Evolutionary conservation across 2,329 filamentous ascomycete species (phyloP), one percentile per base, ranked within the genome.

Genomic region (Grosmannia serpens): DNA sequence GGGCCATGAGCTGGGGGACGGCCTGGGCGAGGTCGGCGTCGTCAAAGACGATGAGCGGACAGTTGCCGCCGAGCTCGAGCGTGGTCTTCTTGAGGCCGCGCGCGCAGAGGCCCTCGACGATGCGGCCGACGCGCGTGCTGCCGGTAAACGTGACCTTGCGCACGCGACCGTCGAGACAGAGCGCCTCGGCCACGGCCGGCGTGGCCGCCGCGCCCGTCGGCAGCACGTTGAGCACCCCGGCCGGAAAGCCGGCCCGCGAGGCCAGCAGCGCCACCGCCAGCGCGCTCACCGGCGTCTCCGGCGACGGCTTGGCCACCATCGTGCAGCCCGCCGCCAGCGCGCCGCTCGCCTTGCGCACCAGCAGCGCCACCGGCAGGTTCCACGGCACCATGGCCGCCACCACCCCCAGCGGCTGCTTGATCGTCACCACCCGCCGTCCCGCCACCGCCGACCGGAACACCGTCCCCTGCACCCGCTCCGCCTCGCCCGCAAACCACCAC

Each of bases 131-230:
- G 0, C 75, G 71, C 0, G 88, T 89, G 65, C 82, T 84, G 22
- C 89, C 89, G 0, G 88, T 92, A 65, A 92, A 94, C 59, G 86
- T 87, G 58, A 92, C 76, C 68, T 91, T 91, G 55, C 74, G 75
- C 0, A 79, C 72, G 0, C 70, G 59, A 0, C 70, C 71, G 59
- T 79, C 75, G 31, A 71, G 70, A 62, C 75, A 78, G 1, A 80
- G 70, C 0, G 73, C 71, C 65, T 77, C 76, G 15, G 73, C 74
- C 2, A 79, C 68, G 1, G 65, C 57, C 0, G 76, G 76, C 0
- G 75, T 74, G 0, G 69, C 69, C 9, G 77, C 64, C 9, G 76
- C 64, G 24, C 72, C 75, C 0, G 77, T 77, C 0, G 75, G 24
- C 5, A 79, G 52, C 2, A 79, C 71, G 51, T 77, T 77, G 26